phyloP scores from a whole-genome alignment of 495 filamentous ascomycete species.

The Lepidopterella palustris region DNA sequence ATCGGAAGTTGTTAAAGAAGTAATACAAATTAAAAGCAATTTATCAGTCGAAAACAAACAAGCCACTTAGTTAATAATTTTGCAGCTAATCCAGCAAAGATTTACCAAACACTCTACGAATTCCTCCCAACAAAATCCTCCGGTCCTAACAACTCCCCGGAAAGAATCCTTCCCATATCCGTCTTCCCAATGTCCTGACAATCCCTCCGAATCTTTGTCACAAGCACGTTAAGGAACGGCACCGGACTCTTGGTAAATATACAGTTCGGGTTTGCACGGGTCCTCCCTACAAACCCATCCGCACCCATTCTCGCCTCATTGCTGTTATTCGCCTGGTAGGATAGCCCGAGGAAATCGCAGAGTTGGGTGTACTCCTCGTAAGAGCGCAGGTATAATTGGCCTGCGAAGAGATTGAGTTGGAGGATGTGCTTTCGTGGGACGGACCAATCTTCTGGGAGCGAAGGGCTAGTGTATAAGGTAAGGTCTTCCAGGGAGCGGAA shows the following conservation, averaged over 20 bases:
- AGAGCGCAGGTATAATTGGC: conserved; percentile 54
- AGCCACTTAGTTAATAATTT: too few species aligned
- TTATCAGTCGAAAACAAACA: too few species aligned
- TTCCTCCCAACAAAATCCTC: conserved; percentile 33
- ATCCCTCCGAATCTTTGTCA: neutral
- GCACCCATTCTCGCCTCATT: too few species aligned
- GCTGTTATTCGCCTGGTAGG: too few species aligned
- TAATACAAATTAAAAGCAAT: too few species aligned
- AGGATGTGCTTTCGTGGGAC: neutral
- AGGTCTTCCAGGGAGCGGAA: conserved; percentile 26
- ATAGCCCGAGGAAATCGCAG: conserved; percentile 52
- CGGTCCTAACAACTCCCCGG: conserved; percentile 32
- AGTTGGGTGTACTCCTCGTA: conserved; percentile 48
- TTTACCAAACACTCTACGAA: too few species aligned
- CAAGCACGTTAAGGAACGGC: neutral
- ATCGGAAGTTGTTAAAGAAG: too few species aligned
- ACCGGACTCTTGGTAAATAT: too few species aligned
- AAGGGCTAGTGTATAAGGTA: neutral
- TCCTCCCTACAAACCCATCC: too few species aligned
- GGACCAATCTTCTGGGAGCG: neutral
- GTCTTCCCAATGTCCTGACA: neutral
- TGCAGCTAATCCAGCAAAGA: too few species aligned
- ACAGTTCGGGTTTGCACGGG: too few species aligned
- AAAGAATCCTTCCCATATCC: neutral
- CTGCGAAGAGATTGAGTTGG: conserved; percentile 59